phyloP scores from a whole-genome alignment of 176 grass and related monocot genomes.

The Oryza meyeriana region DNA sequence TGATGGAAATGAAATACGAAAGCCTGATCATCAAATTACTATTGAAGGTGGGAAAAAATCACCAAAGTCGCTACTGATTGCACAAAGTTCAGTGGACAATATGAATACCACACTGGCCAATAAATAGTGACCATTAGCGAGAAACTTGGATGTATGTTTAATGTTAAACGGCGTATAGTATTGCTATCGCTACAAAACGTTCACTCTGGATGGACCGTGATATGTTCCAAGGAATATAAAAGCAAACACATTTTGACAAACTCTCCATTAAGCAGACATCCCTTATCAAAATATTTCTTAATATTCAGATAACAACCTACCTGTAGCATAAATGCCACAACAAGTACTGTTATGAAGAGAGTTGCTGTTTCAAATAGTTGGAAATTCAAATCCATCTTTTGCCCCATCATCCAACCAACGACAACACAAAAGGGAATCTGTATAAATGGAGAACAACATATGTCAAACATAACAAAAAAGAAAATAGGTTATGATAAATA shows the following conservation, averaged over 20 bases:
- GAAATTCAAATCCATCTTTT: constrained; percentile 94
- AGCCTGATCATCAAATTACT: background rate
- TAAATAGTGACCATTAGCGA: background rate
- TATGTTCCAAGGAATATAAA: background rate
- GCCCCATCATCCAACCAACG: constrained; percentile 89
- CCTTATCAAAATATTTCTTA: background rate
- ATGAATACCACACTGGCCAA: background rate
- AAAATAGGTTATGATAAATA: background rate
- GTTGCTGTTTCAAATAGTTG: constrained; percentile 92
- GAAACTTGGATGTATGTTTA: background rate
- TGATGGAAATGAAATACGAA: constrained; percentile 15
- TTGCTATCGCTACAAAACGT: background rate
- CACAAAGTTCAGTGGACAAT: background rate
- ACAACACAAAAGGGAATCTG: constrained; percentile 98
- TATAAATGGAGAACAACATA: constrained; percentile 16
- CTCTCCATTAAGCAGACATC: background rate
- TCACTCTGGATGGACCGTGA: background rate
- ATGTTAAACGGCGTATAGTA: background rate
- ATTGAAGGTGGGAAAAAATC: background rate
- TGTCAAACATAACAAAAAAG: constrained; percentile 1
- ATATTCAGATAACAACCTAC: constrained; percentile 37
- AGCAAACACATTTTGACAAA: background rate
- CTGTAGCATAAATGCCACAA: constrained; percentile 98
- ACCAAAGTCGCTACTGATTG: background rate
- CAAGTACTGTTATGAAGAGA: constrained; percentile 92